Percentiles rank a stretch among this genome's conserved stretches.
phyloP scores from a whole-genome alignment of 495 filamentous ascomycete genomes.

The Penicillium lividum region DNA sequence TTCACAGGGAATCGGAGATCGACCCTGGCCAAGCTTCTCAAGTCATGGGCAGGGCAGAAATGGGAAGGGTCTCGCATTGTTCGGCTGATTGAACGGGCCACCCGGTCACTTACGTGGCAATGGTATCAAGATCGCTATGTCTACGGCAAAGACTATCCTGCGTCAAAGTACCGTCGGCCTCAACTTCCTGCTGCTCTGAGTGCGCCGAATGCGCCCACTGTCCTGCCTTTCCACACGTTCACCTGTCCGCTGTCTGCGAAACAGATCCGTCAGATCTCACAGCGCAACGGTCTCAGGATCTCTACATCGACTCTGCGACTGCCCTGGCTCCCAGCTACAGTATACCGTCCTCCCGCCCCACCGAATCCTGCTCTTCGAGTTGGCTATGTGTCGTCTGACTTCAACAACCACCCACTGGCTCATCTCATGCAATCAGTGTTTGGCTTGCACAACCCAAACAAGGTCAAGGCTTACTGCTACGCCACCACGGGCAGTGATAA shows the following conservation, averaged over 20 bases:
- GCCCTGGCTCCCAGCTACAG: slow-evolving; percentile 78
- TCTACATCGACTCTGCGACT: slow-evolving; percentile 83
- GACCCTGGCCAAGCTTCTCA: slow-evolving; percentile 50
- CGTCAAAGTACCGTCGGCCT: slow-evolving; percentile 68
- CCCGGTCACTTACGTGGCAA: slow-evolving; percentile 70
- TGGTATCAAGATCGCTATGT: slow-evolving; percentile 89
- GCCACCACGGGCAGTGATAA: slow-evolving; percentile 93
- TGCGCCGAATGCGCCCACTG: slow-evolving; percentile 87
- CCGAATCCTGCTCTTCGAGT: slow-evolving; percentile 83
- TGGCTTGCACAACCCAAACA: slow-evolving; percentile 74
- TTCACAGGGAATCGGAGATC: slow-evolving; percentile 28
- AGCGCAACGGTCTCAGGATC: slow-evolving; percentile 91
- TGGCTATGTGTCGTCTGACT: slow-evolving; percentile 97
- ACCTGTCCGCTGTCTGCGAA: slow-evolving; percentile 92
- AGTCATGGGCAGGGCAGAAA: slow-evolving; percentile 69
- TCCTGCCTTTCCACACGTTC: slow-evolving; percentile 98
- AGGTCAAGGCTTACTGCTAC: slow-evolving; percentile 88
- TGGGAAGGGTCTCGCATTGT: slow-evolving; percentile 91
- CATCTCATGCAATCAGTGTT: slow-evolving; percentile 99
- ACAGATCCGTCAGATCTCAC: slow-evolving; percentile 92
- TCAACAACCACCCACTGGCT: slow-evolving; percentile 97
- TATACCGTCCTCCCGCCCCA: slow-evolving; percentile 81
- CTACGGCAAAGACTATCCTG: slow-evolving; percentile 55
- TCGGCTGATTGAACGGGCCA: slow-evolving; percentile 83
- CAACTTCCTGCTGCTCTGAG: slow-evolving; percentile 73